A percentile compares a stretch with the other conserved stretches of the same genome.
These are phyloP conservation scores for Lachnellula hyalina DNA, from an alignment of 2,329 filamentous ascomycete species.

Conservation along the genomic window DNA sequence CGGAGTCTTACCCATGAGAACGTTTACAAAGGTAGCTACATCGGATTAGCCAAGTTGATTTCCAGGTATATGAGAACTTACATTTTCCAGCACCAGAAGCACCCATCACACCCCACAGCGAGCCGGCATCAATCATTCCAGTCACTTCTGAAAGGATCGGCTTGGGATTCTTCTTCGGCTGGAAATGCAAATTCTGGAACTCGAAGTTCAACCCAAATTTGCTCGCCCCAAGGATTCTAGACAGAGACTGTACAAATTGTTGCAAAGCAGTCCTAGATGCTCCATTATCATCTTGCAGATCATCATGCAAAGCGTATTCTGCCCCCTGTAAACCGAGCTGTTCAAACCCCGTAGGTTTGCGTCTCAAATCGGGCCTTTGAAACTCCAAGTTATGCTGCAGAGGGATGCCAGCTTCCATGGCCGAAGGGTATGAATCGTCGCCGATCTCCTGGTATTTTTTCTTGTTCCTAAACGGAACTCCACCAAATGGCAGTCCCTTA, in stretches of 20 bases:
- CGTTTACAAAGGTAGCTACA: conserved; percentile 49
- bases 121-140: conserved; percentile 48
- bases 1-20: conserved; percentile 53
- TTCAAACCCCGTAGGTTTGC: conserved; percentile 19
- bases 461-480: background rate
- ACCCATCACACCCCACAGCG: conserved; percentile 55
- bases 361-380: background rate
- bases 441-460: conserved; percentile 15
- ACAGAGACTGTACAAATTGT: conserved; percentile 48
- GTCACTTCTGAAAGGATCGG: conserved; percentile 49
- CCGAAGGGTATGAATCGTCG: conserved; percentile 3
- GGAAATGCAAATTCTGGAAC: conserved; percentile 45
- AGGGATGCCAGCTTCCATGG: conserved; percentile 6
- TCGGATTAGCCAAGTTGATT: conserved; percentile 4
- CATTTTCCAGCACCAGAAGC: conserved; percentile 54
- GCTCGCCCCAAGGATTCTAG: conserved; percentile 44
- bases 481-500: background rate
- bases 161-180: conserved; percentile 36
- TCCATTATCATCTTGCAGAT: conserved; percentile 8
- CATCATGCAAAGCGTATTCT: conserved; percentile 11
- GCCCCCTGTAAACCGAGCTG: conserved; percentile 11
- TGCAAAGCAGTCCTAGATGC: conserved; percentile 37
- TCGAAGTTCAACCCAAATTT: conserved; percentile 50
- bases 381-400: conserved; percentile 13
- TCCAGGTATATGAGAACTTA: conserved; percentile 7